Evolutionary conservation across 225 moss, liverwort and hornwort genomes (phyloP).

Genomic region (Asterella californica): DNA sequence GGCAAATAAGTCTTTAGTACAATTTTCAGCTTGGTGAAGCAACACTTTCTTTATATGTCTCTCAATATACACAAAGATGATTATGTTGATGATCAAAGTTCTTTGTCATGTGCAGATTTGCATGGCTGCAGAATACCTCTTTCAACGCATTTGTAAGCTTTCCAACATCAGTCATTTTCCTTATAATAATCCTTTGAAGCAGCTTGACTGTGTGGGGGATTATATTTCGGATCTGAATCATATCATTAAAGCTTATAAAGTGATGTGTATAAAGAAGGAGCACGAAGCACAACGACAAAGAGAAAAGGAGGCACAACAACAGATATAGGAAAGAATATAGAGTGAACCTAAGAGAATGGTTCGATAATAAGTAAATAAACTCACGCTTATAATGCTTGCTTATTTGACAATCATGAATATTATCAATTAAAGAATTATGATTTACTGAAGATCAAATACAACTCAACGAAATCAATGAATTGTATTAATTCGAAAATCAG

Average conservation of each 20-base stretch:
- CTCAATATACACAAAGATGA: neutral
- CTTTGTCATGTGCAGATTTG: slow-evolving; percentile 44
- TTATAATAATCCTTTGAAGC: slow-evolving; percentile 68
- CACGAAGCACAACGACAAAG: slow-evolving; percentile 29
- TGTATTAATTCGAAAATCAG: too few species aligned
- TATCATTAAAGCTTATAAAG: slow-evolving; percentile 41
- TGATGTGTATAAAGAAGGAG: slow-evolving; percentile 28
- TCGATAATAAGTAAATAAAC: too few species aligned
- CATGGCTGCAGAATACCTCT: slow-evolving; percentile 73
- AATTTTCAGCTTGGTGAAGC: too few species aligned
- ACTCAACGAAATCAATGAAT: too few species aligned
- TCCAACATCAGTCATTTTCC: slow-evolving; percentile 60
- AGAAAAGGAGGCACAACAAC: slow-evolving; percentile 27
- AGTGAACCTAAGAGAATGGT: too few species aligned
- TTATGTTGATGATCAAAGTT: neutral
- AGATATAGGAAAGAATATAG: too few species aligned
- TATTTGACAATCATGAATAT: too few species aligned
- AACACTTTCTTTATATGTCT: too few species aligned
- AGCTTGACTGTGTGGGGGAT: slow-evolving; percentile 64
- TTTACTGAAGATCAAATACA: too few species aligned
- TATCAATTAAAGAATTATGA: too few species aligned
- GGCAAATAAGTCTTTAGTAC: too few species aligned
- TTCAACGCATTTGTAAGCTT: slow-evolving; percentile 54
- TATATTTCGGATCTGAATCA: slow-evolving; percentile 56
- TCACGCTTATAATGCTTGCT: too few species aligned